These are phyloP conservation scores for Phalaenopsis equestris DNA, from an alignment of 106 monocot genomes.

Conservation along the genomic window DNA sequence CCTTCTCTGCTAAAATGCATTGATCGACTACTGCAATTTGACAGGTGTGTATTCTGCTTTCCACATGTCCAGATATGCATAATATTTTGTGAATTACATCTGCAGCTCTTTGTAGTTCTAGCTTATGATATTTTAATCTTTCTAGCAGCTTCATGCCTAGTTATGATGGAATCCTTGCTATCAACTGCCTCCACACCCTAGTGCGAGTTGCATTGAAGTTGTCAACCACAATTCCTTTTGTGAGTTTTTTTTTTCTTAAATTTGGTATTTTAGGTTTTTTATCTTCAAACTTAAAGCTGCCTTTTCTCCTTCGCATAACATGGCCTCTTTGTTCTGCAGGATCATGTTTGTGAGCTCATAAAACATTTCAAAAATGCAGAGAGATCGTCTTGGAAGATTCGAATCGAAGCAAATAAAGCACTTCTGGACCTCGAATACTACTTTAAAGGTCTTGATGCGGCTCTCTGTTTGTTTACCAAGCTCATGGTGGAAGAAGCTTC, in stretches of 20 bases:
- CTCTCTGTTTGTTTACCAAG: slow-evolving; percentile 54
- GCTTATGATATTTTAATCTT: neutral
- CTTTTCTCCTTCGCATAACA: neutral
- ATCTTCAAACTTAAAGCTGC: neutral
- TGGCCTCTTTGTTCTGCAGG: slow-evolving; percentile 27
- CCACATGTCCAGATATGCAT: neutral
- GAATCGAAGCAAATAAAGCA: slow-evolving; percentile 72
- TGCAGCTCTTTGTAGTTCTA: slow-evolving; percentile 1
- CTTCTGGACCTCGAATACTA: slow-evolving; percentile 77
- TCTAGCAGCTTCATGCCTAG: slow-evolving; percentile 75
- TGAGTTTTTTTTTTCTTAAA: slow-evolving; percentile 22
- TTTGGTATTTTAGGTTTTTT: neutral
- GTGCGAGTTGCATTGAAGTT: slow-evolving; percentile 68
- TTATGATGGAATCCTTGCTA: slow-evolving; percentile 73
- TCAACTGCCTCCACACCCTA: slow-evolving; percentile 83
- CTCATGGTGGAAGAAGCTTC: slow-evolving; percentile 64
- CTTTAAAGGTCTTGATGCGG: slow-evolving; percentile 64
- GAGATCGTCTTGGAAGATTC: slow-evolving; percentile 60
- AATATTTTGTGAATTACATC: neutral
- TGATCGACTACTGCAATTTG: slow-evolving; percentile 86
- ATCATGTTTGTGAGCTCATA: slow-evolving; percentile 50
- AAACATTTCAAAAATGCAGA: slow-evolving; percentile 49
- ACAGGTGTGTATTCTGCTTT: slow-evolving; percentile 49
- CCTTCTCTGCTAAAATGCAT: slow-evolving; percentile 84
- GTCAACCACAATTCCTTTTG: slow-evolving; percentile 41